Conservation (phyloP, 805 yeast genomes). For the Lachancea dasiensis region DNA sequence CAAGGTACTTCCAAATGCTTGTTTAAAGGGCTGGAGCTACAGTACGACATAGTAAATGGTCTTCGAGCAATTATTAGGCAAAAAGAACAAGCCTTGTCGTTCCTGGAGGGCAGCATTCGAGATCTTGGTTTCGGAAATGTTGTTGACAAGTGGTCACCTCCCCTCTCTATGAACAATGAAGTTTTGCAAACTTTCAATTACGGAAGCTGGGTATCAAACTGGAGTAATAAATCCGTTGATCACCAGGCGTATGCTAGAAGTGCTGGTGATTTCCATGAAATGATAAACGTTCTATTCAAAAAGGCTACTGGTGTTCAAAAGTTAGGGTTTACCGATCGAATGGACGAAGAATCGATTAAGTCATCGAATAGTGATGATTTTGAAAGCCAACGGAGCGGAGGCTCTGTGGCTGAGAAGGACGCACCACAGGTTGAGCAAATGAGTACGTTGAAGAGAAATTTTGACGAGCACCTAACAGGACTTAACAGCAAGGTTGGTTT, state of each 20-base stretch:
- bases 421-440: no score
- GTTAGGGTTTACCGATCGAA: no score
- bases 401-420: no score
- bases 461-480: no score
- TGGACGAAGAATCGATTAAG: no score
- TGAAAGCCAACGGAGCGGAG: no score
- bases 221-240: background rate
- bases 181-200: conserved; percentile 17
- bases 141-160: conserved; percentile 32
- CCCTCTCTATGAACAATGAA: conserved; percentile 25
- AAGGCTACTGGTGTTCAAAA: no score
- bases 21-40: background rate
- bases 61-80: conserved; percentile 12
- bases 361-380: no score
- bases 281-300: background rate
- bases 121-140: conserved; percentile 21
- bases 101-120: conserved; percentile 25
- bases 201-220: conserved; percentile 4
- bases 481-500: no score
- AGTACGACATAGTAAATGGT: conserved; percentile 14
- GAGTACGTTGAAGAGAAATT: no score
- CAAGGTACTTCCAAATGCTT: conserved; percentile 1
- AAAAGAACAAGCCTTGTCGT: conserved; percentile 32
- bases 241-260: background rate
- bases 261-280: background rate